phyloP scores from a whole-genome alignment of 2,329 filamentous ascomycete species.

The Neofusicoccum ribis region DNA sequence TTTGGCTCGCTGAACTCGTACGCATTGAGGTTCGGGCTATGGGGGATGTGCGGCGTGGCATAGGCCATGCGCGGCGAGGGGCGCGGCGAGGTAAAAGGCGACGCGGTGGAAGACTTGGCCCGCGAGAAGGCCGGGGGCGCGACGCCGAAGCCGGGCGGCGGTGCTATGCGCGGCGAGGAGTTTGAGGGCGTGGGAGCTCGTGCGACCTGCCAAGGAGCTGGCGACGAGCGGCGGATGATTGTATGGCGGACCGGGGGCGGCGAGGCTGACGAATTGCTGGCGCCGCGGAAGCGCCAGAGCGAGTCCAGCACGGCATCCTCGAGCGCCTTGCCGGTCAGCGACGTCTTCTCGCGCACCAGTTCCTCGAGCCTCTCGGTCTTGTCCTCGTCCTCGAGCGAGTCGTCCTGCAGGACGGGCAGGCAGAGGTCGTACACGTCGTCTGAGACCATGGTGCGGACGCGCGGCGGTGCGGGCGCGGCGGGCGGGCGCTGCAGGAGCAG shows the following conservation, averaged over 20 bases:
- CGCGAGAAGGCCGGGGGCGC: slow-evolving; percentile 75
- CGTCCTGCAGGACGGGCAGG: slow-evolving; percentile 82
- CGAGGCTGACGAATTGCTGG: slow-evolving; percentile 63
- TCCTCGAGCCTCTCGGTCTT: slow-evolving; percentile 91
- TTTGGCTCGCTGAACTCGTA: slow-evolving; percentile 89
- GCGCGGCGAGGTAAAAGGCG: slow-evolving; percentile 90
- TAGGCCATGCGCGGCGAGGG: slow-evolving; percentile 89
- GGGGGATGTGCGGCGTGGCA: slow-evolving; percentile 85
- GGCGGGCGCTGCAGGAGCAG: neutral
- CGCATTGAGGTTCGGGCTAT: slow-evolving; percentile 89
- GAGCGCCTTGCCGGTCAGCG: slow-evolving; percentile 71
- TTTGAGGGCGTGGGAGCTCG: slow-evolving; percentile 75
- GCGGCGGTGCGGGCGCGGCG: neutral
- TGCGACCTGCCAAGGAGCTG: slow-evolving; percentile 84
- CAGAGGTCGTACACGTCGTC: slow-evolving; percentile 92
- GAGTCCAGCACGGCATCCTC: slow-evolving; percentile 91
- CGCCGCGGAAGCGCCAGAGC: slow-evolving; percentile 79
- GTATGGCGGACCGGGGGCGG: slow-evolving; percentile 86
- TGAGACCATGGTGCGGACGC: slow-evolving; percentile 68
- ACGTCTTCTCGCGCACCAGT: slow-evolving; percentile 76
- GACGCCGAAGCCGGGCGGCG: slow-evolving; percentile 73
- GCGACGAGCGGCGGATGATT: slow-evolving; percentile 85
- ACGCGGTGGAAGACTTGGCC: slow-evolving; percentile 74
- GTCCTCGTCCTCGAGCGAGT: slow-evolving; percentile 84
- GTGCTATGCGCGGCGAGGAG: slow-evolving; percentile 79